Conservation (phyloP, 2,329 filamentous ascomycete species). For the Colletotrichum noveboracense region DNA sequence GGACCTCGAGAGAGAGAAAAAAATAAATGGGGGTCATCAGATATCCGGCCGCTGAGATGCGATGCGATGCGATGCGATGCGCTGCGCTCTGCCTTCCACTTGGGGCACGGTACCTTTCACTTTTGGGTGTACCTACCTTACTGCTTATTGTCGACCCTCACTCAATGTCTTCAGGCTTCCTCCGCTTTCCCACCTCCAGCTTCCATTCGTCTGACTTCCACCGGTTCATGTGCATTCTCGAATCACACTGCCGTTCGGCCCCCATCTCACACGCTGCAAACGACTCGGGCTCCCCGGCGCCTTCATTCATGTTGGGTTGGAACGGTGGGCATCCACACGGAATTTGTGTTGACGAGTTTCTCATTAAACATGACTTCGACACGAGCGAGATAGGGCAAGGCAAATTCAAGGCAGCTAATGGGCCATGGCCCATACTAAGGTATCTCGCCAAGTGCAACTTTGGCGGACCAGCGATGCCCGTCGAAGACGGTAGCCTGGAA, state of each 20-base stretch:
- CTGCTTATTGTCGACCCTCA: neutral
- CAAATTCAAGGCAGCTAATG: neutral
- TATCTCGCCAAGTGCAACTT: neutral
- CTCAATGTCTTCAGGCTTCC: neutral
- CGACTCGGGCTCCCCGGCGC: neutral
- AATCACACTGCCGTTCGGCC: neutral
- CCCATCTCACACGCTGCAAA: neutral
- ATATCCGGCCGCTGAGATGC: neutral
- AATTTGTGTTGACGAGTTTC: neutral
- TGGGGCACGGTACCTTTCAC: neutral
- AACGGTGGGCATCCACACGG: neutral
- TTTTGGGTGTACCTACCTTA: neutral
- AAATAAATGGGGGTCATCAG: neutral
- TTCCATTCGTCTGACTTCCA: neutral
- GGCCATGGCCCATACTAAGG: neutral
- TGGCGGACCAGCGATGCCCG: neutral
- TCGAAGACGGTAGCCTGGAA: slow-evolving; percentile 9
- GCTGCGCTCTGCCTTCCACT: neutral
- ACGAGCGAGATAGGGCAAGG: neutral
- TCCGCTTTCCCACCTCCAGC: neutral
- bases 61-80: neutral
- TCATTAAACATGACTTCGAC: neutral
- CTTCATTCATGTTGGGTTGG: neutral
- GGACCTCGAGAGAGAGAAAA: neutral
- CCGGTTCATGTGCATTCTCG: neutral